These are phyloP conservation scores for Echinosophora koreensis DNA, from an alignment of 306 rosid species.

Conservation along the genomic window DNA sequence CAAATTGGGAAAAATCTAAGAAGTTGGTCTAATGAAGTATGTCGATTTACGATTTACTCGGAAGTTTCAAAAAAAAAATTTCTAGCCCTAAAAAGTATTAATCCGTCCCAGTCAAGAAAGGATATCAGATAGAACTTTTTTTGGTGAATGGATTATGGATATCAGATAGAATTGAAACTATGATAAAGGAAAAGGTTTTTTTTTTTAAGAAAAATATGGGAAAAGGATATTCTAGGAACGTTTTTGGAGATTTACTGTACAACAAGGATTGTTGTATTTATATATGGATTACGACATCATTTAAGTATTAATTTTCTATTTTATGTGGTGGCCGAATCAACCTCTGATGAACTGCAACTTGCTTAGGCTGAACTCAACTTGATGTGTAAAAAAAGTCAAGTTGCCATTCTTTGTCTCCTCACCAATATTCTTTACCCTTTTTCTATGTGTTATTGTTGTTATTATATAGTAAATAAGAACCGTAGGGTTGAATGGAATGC, in stretches of 20 bases:
- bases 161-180: slow-evolving; percentile 1
- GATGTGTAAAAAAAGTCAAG: slow-evolving; percentile 57
- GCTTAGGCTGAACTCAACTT: slow-evolving; percentile 49
- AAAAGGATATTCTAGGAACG: not conserved
- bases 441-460: not conserved
- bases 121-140: too few species aligned
- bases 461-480: too few species aligned
- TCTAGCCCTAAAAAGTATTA: too few species aligned
- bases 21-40: too few species aligned
- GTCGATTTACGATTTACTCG: slow-evolving; percentile 5
- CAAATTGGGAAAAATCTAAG: too few species aligned
- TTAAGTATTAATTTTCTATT: slow-evolving; percentile 26
- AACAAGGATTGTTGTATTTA: not conserved
- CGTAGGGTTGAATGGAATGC: slow-evolving; percentile 27
- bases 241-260: not conserved
- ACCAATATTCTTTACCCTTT: not conserved
- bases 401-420: slow-evolving; percentile 49
- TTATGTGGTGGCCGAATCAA: slow-evolving; percentile 49
- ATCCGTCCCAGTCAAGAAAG: slow-evolving; percentile 39
- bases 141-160: not conserved
- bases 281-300: slow-evolving; percentile 35
- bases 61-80: too few species aligned
- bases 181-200: not conserved
- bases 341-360: slow-evolving; percentile 52
- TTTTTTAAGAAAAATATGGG: too few species aligned